A percentile compares a stretch with the other conserved stretches of the same genome.
phyloP scores from a whole-genome alignment of 176 grass and related monocot genomes.

The Rhynchospora pubera region DNA sequence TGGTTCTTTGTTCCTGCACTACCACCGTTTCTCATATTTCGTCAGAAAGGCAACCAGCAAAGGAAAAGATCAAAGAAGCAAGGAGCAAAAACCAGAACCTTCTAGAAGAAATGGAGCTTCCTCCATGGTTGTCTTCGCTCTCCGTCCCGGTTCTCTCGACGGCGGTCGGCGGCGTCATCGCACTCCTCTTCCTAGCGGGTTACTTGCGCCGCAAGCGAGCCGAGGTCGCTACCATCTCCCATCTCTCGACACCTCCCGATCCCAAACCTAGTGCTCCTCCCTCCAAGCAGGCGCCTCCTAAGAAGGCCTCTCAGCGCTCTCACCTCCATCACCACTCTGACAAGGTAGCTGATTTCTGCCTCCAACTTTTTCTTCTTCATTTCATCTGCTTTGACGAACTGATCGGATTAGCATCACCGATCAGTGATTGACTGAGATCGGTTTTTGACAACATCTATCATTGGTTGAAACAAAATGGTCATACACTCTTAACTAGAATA shows the following conservation, averaged over 20 bases:
- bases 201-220: slow-evolving; percentile 88
- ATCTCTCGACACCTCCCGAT: slow-evolving; percentile 25
- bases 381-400: background rate
- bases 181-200: slow-evolving; percentile 64
- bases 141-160: slow-evolving; percentile 64
- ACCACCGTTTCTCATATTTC: background rate
- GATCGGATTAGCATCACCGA: background rate
- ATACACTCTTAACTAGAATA: background rate
- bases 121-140: slow-evolving; percentile 23
- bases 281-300: slow-evolving; percentile 21
- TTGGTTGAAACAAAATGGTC: no score
- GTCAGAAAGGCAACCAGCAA: background rate
- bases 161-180: slow-evolving; percentile 54
- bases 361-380: background rate
- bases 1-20: background rate
- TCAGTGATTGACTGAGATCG: background rate
- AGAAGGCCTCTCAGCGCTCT: slow-evolving; percentile 32
- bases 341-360: slow-evolving; percentile 34
- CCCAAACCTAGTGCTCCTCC: slow-evolving; percentile 27
- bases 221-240: slow-evolving; percentile 49
- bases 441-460: background rate
- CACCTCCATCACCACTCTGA: slow-evolving; percentile 60
- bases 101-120: background rate
- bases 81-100: background rate
- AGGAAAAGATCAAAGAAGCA: background rate